These are phyloP conservation scores for Ciborinia camelliae DNA, from an alignment of 2,329 filamentous ascomycete species.

Conservation along the genomic window DNA sequence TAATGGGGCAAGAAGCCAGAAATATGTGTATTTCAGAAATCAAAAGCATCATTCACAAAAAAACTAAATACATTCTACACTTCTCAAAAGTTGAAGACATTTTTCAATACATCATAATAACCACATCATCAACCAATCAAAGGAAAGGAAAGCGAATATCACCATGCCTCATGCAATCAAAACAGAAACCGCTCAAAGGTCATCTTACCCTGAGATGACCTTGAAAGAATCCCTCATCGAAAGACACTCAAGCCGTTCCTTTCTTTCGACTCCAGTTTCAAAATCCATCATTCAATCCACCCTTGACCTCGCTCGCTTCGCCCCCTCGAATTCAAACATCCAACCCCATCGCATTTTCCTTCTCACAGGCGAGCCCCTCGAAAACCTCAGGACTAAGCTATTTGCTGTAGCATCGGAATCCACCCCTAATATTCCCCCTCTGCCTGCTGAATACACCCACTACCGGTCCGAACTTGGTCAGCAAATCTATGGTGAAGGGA, in stretches of 20 bases:
- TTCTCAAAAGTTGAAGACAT: background rate
- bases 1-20: background rate
- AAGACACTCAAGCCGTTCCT: conserved; percentile 13
- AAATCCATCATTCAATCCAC: conserved; percentile 13
- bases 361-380: background rate
- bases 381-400: background rate
- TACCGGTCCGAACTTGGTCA: conserved; percentile 10
- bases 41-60: background rate
- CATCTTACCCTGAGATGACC: background rate
- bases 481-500: conserved; percentile 8
- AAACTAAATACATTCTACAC: background rate
- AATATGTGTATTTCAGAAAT: background rate
- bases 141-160: background rate
- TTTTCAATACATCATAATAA: background rate
- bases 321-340: conserved; percentile 19
- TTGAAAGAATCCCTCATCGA: conserved; percentile 4
- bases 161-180: background rate
- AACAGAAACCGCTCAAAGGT: background rate
- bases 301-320: conserved; percentile 12
- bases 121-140: background rate
- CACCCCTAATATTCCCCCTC: background rate
- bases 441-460: conserved; percentile 4
- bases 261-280: conserved; percentile 7
- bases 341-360: conserved; percentile 3
- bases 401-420: background rate